Evolutionary conservation across 352 stramenopile genomes (phyloP).

Genomic region (Phytophthora cajani): DNA sequence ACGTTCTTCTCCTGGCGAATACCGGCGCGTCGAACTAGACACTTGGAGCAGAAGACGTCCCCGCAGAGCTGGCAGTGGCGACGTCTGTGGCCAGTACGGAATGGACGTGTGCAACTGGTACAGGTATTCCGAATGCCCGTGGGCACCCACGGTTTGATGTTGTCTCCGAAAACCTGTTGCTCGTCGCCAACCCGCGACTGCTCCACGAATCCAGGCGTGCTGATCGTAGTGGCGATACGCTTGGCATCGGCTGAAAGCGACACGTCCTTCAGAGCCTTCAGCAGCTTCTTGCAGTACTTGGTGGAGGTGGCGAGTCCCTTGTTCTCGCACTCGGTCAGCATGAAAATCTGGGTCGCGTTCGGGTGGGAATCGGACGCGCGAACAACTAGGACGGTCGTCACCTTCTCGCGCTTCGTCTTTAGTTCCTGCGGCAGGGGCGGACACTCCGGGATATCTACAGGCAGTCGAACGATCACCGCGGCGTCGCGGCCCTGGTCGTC

Average conservation of each 20-base stretch:
- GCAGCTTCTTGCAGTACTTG: conserved; percentile 63
- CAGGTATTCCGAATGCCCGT: conserved; percentile 52
- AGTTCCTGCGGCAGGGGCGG: conserved; percentile 51
- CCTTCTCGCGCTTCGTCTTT: conserved; percentile 67
- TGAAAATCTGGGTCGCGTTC: conserved; percentile 59
- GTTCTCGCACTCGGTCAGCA: conserved; percentile 58
- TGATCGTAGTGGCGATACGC: conserved; percentile 64
- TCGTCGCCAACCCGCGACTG: conserved; percentile 37
- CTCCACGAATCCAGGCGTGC: conserved; percentile 34
- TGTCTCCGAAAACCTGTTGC: conserved; percentile 40
- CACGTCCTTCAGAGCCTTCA: conserved; percentile 57
- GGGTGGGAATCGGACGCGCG: conserved; percentile 40
- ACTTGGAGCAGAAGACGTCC: conserved; percentile 80
- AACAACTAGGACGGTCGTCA: conserved; percentile 60
- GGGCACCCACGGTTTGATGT: conserved; percentile 63
- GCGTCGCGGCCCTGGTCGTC: conserved; percentile 65
- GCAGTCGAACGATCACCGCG: conserved; percentile 65
- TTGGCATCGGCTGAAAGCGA: conserved; percentile 58
- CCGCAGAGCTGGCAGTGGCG: conserved; percentile 80
- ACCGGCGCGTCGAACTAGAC: conserved; percentile 59
- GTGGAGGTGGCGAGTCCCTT: conserved; percentile 49
- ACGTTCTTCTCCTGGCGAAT: conserved; percentile 35
- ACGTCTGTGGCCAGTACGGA: conserved; percentile 60
- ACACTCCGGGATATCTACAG: conserved; percentile 69
- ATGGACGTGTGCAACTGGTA: conserved; percentile 64